These are phyloP conservation scores for Raddia guianensis DNA, from an alignment of 176 grass and related monocot species.

Conservation along the genomic window DNA sequence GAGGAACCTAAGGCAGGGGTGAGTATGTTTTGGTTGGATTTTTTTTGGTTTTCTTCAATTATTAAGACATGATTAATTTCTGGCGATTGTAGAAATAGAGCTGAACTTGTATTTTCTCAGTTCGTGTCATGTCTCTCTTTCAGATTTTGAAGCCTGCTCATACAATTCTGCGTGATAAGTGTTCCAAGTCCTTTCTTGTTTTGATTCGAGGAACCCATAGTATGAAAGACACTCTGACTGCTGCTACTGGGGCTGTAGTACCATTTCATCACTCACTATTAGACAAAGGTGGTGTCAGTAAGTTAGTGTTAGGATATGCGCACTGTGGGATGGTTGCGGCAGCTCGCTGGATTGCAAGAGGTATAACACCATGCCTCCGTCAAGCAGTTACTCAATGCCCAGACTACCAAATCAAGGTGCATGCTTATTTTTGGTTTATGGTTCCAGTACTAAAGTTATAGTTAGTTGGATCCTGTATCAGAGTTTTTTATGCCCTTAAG, in stretches of 20 bases:
- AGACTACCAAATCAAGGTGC: constrained; percentile 91
- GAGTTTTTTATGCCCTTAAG: background rate
- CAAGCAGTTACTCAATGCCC: constrained; percentile 66
- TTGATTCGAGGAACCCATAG: constrained; percentile 94
- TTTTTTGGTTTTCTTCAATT: constrained; percentile 27
- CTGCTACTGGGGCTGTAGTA: constrained; percentile 89
- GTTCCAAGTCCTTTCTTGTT: constrained; percentile 86
- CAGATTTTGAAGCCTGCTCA: constrained; percentile 91
- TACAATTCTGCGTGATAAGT: constrained; percentile 82
- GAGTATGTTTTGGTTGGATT: constrained; percentile 58
- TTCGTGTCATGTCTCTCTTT: constrained; percentile 26
- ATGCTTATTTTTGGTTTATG: constrained; percentile 31
- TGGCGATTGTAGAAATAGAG: constrained; percentile 23
- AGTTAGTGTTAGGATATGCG: constrained; percentile 93
- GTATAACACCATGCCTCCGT: constrained; percentile 69
- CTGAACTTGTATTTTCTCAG: constrained; percentile 24
- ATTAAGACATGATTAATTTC: background rate
- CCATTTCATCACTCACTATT: constrained; percentile 97
- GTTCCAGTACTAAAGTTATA: constrained; percentile 25
- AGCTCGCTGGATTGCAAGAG: constrained; percentile 92
- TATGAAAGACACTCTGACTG: constrained; percentile 84
- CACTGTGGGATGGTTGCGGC: constrained; percentile 94
- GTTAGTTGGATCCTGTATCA: constrained; percentile 13
- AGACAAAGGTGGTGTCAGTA: constrained; percentile 86
- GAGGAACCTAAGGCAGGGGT: constrained; percentile 93